Evolutionary conservation across 1,284 basidiomycete species (phyloP), one percentile per base, ranked within the genome.

Genomic region (Peniophora sp.): DNA sequence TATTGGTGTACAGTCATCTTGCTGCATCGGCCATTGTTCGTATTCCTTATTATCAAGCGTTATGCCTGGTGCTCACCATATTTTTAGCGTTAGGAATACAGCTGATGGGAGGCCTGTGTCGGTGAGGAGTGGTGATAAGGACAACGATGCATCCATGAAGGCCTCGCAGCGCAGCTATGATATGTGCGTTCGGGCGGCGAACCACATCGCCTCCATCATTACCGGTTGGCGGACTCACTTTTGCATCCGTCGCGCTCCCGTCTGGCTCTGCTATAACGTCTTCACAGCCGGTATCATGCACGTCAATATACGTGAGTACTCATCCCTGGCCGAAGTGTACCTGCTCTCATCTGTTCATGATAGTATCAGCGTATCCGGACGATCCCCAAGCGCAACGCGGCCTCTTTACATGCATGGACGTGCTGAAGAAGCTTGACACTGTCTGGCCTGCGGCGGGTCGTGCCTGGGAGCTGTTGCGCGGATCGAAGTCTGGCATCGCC

Each of bases 271-370:
- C 56, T 93, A 90, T 61, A 90, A 90, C 57, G 71, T 91, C 22
- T 93, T 92, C 69, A 85, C 82, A 8, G 89, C 89, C 19, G 81
- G 82, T 53, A 83, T 92, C 55, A 90, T 90, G 83, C 89, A 91
- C 61, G 79, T 87, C 48, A 81, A 79, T 1, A 80, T 72, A 34
- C 65, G 87, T 89, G 52, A 51, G 72, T 67, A 8, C 22, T 44
- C 12, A 45, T 46, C 47, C 45, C 51, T 53, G 17, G 19, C 38
- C 3, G 27, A 32, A 32, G 12, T 12, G 32, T 23, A 34, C 12
- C 1, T 20, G 27, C 17, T 22, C 43, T 19, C 46, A 2, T 3
- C 35, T 50, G 27, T 5, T 5, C 6, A 32, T 6, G 5, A 16
- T 53, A 87, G 86, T 89, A 45, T 79, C 77, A 24, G 68, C 74